A percentile compares a stretch with the other conserved stretches of the same genome.
phyloP scores from a whole-genome alignment of 202 grass and related monocot genomes.

The Miscanthus sacchariflorus region DNA sequence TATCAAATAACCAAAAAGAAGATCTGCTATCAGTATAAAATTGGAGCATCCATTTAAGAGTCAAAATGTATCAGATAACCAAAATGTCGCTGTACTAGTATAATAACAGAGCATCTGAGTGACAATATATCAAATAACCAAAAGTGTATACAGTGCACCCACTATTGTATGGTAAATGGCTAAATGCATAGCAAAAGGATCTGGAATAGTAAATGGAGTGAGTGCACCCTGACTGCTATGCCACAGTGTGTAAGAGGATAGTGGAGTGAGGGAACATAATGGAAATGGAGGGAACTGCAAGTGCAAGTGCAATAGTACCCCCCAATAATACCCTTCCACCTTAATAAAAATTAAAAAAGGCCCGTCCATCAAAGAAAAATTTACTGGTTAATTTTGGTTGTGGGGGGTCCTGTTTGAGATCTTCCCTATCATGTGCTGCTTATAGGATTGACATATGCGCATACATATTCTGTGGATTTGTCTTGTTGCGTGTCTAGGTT shows the following conservation, averaged over 20 bases:
- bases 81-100: neutral
- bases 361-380: slow-evolving; percentile 36
- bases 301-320: slow-evolving; percentile 55
- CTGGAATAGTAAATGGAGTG: slow-evolving; percentile 48
- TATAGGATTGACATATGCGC: slow-evolving; percentile 42
- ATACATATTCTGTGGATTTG: slow-evolving; percentile 53
- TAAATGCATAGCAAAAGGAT: slow-evolving; percentile 43
- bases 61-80: slow-evolving; percentile 20
- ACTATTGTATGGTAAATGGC: slow-evolving; percentile 40
- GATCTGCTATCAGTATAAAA: neutral
- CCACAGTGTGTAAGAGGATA: slow-evolving; percentile 48
- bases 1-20: slow-evolving; percentile 19
- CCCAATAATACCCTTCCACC: slow-evolving; percentile 22
- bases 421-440: slow-evolving; percentile 51
- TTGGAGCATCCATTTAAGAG: slow-evolving; percentile 1
- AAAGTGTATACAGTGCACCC: slow-evolving; percentile 29
- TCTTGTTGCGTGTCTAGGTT: slow-evolving; percentile 43
- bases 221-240: slow-evolving; percentile 49
- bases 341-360: slow-evolving; percentile 3
- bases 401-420: slow-evolving; percentile 60
- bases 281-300: slow-evolving; percentile 52
- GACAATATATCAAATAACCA: neutral
- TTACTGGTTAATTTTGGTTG: slow-evolving; percentile 41
- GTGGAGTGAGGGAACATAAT: slow-evolving; percentile 53
- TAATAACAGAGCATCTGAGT: neutral